Evolutionary conservation across 2,329 filamentous ascomycete species (phyloP).

Genomic region (Sporothrix inflata): DNA sequence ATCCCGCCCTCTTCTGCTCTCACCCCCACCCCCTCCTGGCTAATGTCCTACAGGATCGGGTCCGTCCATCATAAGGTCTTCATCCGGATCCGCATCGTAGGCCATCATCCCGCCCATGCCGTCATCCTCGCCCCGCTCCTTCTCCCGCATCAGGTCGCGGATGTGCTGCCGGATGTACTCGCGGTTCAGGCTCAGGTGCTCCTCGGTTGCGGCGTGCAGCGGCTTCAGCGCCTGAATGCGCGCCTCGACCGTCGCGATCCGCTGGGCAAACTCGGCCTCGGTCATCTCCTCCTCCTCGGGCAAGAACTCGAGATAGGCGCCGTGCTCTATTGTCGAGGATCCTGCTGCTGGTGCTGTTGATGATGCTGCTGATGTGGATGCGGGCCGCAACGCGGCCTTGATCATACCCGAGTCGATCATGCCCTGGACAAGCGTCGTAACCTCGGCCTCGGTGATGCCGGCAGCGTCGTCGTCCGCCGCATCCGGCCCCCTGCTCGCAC

Average conservation of each 20-base stretch:
- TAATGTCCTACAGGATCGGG: neutral
- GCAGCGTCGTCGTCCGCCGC: slow-evolving; percentile 39
- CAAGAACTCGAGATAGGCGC: slow-evolving; percentile 57
- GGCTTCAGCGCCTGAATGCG: slow-evolving; percentile 51
- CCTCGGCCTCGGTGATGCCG: slow-evolving; percentile 45
- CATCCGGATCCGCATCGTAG: slow-evolving; percentile 14
- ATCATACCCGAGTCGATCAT: slow-evolving; percentile 63
- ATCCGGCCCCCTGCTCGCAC: slow-evolving; percentile 39
- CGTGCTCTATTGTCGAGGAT: slow-evolving; percentile 25
- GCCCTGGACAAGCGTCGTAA: slow-evolving; percentile 51
- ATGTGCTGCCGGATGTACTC: slow-evolving; percentile 57
- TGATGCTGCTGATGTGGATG: neutral
- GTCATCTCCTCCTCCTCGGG: slow-evolving; percentile 48
- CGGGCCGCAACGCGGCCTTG: slow-evolving; percentile 53
- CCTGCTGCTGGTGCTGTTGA: neutral
- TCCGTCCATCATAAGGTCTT: slow-evolving; percentile 28
- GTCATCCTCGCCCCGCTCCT: slow-evolving; percentile 40
- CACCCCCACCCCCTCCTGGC: no score
- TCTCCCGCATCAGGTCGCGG: slow-evolving; percentile 54
- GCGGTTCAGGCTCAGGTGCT: slow-evolving; percentile 57
- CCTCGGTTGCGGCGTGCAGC: slow-evolving; percentile 56
- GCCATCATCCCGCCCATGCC: neutral
- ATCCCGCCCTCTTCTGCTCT: neutral
- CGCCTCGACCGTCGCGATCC: slow-evolving; percentile 49
- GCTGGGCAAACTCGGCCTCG: slow-evolving; percentile 55